Conservation (phyloP, 1,284 basidiomycete genomes). For the Porodaedalea pini region DNA sequence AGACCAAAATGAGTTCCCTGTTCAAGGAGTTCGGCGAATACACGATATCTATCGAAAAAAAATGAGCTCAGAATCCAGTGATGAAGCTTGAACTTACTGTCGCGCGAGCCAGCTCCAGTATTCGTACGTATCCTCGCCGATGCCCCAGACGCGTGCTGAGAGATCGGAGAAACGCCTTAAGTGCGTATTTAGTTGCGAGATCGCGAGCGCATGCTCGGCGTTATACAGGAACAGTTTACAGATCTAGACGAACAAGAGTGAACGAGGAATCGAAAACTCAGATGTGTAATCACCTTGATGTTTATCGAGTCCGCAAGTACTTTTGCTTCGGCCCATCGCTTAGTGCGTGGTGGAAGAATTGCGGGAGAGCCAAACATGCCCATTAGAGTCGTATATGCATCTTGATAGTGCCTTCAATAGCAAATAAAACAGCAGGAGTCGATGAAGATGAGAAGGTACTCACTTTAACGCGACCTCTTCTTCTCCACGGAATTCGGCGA, state of each 20-base stretch:
- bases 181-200: slow-evolving; percentile 81
- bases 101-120: slow-evolving; percentile 96
- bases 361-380: slow-evolving; percentile 87
- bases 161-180: slow-evolving; percentile 84
- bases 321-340: slow-evolving; percentile 97
- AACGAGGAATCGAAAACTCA: not conserved
- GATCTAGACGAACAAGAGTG: slow-evolving; percentile 47
- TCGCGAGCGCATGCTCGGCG: slow-evolving; percentile 71
- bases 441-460: slow-evolving; percentile 29
- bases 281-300: slow-evolving; percentile 60
- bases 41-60: slow-evolving; percentile 58
- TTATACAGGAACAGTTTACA: slow-evolving; percentile 88
- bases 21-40: slow-evolving; percentile 85
- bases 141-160: slow-evolving; percentile 91
- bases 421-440: slow-evolving; percentile 19
- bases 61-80: not conserved
- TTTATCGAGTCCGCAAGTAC: slow-evolving; percentile 91
- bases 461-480: slow-evolving; percentile 85
- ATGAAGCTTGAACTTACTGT: slow-evolving; percentile 65
- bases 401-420: slow-evolving; percentile 79
- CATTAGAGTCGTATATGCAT: slow-evolving; percentile 77
- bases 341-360: slow-evolving; percentile 86
- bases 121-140: slow-evolving; percentile 95
- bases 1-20: slow-evolving; percentile 71
- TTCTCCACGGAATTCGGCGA: slow-evolving; percentile 91